Base-by-base conservation (phyloP, 345 rosid species). In the Garcia nutans region DNA sequence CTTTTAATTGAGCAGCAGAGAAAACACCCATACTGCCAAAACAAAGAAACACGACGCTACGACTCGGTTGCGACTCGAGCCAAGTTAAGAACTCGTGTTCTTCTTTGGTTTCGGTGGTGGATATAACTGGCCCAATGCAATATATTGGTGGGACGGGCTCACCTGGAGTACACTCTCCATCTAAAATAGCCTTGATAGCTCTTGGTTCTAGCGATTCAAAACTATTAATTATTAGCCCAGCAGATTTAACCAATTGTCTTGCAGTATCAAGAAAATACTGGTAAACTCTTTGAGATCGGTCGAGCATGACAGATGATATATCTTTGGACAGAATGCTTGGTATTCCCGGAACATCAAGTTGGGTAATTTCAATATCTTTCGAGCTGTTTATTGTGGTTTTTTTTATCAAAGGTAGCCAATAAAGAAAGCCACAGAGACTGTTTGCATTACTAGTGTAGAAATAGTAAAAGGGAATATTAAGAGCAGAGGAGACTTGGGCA, bases 401-500 rank as follows among this genome's bases (percentile, higher is more conserved):
- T 77, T 20, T 76, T 73, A 54, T 89, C 80, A 17, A 89, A 47
- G 52, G 74, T 82, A 0, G 84, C 37, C 76, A 54, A 66, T 86
- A 44, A 42, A 90, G 79, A 59, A 70, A 61, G 12, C 2, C 2
- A 26, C 84, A 62, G 49, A 92, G 88, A 72, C 50, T 20, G 0
- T 86, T 80, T 8, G 84, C 91, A 15, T 83, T 82, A 0, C 87
- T 81, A 49, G 91, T 79, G 83, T 23, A 73, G 85, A 83, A 90
- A 70, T 77, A 84, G 81, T 84, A 86, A 23, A 74, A 74, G 1
- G 89, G 91, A 70, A 89, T 78, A 17, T 66, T 37, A 75, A 90
- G 86, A 20, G 76, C 76, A 0, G 56, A 31, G 13, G 88, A 78
- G 47, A 88, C 56, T 6, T 77, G 59, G 8, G 77, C 42, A 6